Base-by-base conservation (phyloP, 148 eudicot genomes). In the Persicaria tinctoria region DNA sequence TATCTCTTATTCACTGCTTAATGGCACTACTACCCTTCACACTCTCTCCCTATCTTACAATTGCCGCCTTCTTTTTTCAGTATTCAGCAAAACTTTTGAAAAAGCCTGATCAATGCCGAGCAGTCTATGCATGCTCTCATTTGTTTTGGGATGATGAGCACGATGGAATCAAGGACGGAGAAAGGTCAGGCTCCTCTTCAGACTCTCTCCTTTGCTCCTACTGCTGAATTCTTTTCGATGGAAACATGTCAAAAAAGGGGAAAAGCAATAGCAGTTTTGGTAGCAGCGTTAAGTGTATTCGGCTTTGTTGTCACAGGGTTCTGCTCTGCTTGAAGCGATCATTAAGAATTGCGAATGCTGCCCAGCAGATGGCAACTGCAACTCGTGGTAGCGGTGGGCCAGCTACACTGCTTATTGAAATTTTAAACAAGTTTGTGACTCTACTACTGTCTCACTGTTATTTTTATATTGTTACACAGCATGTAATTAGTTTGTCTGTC, bases 61-160 rank as follows among this genome's bases (percentile, higher is more conserved):
- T 20, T 46, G 48, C 32, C 32, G 38, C 72, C 47, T 63, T 68
- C 13, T 63, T 17, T 49, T 66, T 70, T 79, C 88, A 96, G 99
- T 96, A 96, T 81, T 96, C 99, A 51, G 99, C 97, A 47, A 96
- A 90, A 85, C 97, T 96, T 74, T 75, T 96, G 81, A 96, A 96
- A 83, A 96, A 96, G 81, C 92, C 99, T 12, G 99, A 96, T 81
- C 99, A 96, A 81, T 96, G 99, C 81, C 84, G 99, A 89, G 97
- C 99, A 51, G 99, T 96, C 69, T 92, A 96, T 82, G 99, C 94
- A 47, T 95, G 99, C 71, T 89, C 99, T 68, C 99, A 95, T 90
- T 91, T 95, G 78, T 95, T 95, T 83, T 95, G 99, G 99, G 90
- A 85, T 45, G 99, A 95, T 80, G 96, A 95, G 77, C 96, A 86